Evolutionary conservation across 164 flowering plant genomes (phyloP), one percentile per base, ranked within the genome.

Genomic region (Saururus chinensis): DNA sequence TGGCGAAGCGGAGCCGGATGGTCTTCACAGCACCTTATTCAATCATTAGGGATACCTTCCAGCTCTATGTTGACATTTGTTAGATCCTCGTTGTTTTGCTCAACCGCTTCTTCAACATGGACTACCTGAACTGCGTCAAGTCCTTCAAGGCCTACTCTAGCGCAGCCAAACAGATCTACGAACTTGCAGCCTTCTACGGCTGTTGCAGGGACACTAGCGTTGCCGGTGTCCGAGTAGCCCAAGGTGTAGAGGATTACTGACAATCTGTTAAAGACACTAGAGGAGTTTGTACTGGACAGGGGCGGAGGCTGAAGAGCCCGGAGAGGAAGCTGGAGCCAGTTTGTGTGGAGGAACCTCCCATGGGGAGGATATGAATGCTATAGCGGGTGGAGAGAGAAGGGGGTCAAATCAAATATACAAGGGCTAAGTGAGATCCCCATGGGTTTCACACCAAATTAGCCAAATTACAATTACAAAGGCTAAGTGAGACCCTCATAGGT

Each of bases 131-230:
- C 42, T 82, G 84, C 69, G 84, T 75, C 7, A 84, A 80, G 67
- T 75, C 76, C 8, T 82, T 84, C 57, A 85, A 85, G 60, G 76
- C 77, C 22, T 85, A 81, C 74, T 78, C 70, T 17, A 66, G 72
- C 64, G 79, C 86, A 0, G 88, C 85, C 0, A 87, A 82, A 74
- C 84, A 73, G 79, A 75, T 85, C 74, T 88, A 87, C 64, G 95
- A 89, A 72, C 95, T 89, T 55, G 79, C 75, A 13, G 77, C 60
- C 41, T 85, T 87, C 45, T 89, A 87, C 65, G 67, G 60, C 52
- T 89, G 92, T 92, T 84, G 87, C 24, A 85, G 81, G 82, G 87
- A 82, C 35, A 67, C 68, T 11, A 95, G 96, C 21, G 71, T 89
- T 45, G 90, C 88, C 0, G 68, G 87, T 89, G 8, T 77, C 83